Evolutionary conservation across 805 yeast genomes (phyloP).

Genomic region (Yarrowia sp.): DNA sequence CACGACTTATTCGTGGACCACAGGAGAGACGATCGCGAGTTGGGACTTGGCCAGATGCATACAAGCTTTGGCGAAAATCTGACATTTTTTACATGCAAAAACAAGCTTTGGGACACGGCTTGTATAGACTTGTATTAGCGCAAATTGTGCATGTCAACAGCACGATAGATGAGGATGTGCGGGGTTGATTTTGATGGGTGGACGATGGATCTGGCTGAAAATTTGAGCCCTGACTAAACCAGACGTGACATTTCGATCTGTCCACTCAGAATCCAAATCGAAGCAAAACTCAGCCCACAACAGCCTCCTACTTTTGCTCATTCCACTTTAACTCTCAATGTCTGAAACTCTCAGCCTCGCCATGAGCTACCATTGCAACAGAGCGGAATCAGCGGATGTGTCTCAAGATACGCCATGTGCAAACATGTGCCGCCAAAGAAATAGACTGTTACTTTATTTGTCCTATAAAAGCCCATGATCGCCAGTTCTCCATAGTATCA

Average conservation of each 20-base stretch:
- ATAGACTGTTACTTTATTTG: too few relatives aligned
- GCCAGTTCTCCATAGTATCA: neutral
- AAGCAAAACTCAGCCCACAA: too few relatives aligned
- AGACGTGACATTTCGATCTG: too few relatives aligned
- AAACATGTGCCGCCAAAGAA: neutral
- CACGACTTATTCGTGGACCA: slow-evolving; percentile 8
- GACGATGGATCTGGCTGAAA: neutral
- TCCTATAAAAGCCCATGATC: neutral
- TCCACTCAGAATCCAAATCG: neutral
- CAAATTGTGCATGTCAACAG: slow-evolving; percentile 20
- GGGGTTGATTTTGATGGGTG: neutral
- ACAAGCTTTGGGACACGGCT: neutral
- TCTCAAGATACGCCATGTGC: slow-evolving; percentile 7
- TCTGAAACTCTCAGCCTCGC: slow-evolving; percentile 11
- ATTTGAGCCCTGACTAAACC: neutral
- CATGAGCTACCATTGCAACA: neutral
- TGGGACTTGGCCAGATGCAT: slow-evolving; percentile 3
- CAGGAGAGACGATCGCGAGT: slow-evolving; percentile 4
- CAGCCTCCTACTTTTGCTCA: neutral
- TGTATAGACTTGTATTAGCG: slow-evolving; percentile 2
- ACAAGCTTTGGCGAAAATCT: neutral
- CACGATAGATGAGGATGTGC: slow-evolving; percentile 1
- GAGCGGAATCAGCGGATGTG: neutral
- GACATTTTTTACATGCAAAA: slow-evolving; percentile 24
- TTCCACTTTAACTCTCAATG: neutral